Conservation (phyloP, 2,329 filamentous ascomycete genomes). For the Pseudohalonectria lignicola region DNA sequence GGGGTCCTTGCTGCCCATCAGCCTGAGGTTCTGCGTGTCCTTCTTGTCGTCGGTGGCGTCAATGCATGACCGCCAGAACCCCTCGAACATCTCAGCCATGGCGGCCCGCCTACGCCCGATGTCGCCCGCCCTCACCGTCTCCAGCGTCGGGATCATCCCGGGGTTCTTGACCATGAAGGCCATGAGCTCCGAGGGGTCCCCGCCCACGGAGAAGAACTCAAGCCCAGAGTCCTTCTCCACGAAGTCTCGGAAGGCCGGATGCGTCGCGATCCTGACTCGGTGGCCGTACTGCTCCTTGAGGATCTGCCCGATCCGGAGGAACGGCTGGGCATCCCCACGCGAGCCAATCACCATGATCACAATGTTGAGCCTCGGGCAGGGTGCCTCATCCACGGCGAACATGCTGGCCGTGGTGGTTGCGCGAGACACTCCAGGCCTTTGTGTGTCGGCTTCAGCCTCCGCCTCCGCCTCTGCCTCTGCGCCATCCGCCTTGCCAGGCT, state of each 20-base stretch:
- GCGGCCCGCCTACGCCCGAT: slow-evolving; percentile 54
- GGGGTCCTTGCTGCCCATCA: slow-evolving; percentile 50
- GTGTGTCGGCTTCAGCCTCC: too few species aligned
- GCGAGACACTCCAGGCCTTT: too few species aligned
- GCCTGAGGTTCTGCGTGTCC: slow-evolving; percentile 47
- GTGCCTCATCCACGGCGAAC: slow-evolving; percentile 15
- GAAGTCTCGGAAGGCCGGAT: slow-evolving; percentile 67
- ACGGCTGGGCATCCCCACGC: slow-evolving; percentile 71
- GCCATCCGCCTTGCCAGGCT: slow-evolving; percentile 14
- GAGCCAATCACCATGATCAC: slow-evolving; percentile 79
- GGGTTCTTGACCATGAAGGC: slow-evolving; percentile 83
- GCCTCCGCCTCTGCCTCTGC: slow-evolving; percentile 8
- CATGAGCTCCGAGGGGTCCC: slow-evolving; percentile 73
- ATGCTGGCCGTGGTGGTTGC: slow-evolving; percentile 21
- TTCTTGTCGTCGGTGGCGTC: slow-evolving; percentile 60
- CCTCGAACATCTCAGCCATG: slow-evolving; percentile 76
- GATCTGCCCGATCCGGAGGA: slow-evolving; percentile 63
- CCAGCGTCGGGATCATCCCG: slow-evolving; percentile 63
- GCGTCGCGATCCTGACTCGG: slow-evolving; percentile 67
- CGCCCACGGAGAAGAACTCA: slow-evolving; percentile 73
- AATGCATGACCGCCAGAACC: slow-evolving; percentile 71
- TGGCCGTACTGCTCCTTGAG: slow-evolving; percentile 63
- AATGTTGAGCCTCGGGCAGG: slow-evolving; percentile 54
- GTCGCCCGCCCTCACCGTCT: slow-evolving; percentile 63
- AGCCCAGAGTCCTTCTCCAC: slow-evolving; percentile 61